phyloP scores from a whole-genome alignment of 2,329 filamentous ascomycete genomes.

The Myriangium duriaei region DNA sequence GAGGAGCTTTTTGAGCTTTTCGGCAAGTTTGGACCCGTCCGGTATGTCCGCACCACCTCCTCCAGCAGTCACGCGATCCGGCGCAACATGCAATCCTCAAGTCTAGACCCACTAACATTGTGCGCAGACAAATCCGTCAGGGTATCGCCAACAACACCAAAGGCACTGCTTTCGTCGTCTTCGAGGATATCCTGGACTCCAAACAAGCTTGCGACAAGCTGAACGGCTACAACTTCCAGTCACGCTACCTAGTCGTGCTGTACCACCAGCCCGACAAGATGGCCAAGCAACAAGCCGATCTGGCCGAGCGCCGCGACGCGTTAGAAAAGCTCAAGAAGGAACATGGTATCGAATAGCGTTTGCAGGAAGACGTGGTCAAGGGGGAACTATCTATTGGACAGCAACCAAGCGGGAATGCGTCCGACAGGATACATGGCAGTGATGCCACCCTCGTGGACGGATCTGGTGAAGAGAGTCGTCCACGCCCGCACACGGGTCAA shows the following conservation, averaged over 20 bases:
- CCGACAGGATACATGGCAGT: background rate
- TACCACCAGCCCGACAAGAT: conserved; percentile 71
- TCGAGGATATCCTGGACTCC: conserved; percentile 97
- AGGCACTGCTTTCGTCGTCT: conserved; percentile 97
- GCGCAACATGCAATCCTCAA: too few species aligned
- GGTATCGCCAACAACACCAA: conserved; percentile 96
- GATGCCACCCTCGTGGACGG: background rate
- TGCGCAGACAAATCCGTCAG: conserved; percentile 93
- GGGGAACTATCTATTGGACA: conserved; percentile 1
- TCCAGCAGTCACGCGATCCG: background rate
- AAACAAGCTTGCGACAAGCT: conserved; percentile 99
- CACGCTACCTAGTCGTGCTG: conserved; percentile 86
- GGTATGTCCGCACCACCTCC: conserved; percentile 44
- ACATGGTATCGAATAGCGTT: conserved; percentile 62
- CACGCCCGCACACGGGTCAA: background rate
- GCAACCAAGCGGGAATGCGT: conserved; percentile 1
- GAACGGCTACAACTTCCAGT: conserved; percentile 99
- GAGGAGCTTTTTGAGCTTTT: conserved; percentile 98
- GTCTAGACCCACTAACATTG: too few species aligned
- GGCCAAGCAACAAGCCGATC: conserved; percentile 80
- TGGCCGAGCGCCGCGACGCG: conserved; percentile 87
- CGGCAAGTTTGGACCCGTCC: conserved; percentile 90
- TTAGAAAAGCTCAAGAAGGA: conserved; percentile 97
- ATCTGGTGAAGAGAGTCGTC: conserved; percentile 3
- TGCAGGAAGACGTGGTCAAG: conserved; percentile 5